A percentile compares a stretch with the other conserved stretches of the same genome.
These are phyloP conservation scores for Medicago truncatula DNA, from an alignment of 306 rosid genomes.

Conservation along the genomic window DNA sequence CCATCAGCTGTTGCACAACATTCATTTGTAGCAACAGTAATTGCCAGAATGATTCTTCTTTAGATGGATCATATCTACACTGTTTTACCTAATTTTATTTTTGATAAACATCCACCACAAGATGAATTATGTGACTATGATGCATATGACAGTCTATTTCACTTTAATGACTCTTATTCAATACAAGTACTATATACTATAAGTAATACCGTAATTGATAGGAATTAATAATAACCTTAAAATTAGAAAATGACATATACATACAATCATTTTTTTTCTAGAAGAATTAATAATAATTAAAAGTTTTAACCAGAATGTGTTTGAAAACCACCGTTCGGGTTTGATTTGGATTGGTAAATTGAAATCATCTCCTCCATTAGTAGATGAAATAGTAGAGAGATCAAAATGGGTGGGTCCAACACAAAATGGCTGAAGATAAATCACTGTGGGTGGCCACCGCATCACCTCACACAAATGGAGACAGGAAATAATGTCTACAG, in stretches of 20 bases:
- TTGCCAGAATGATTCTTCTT: too few relatives aligned
- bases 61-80: too few relatives aligned
- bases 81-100: too few relatives aligned
- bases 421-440: not conserved
- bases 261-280: not conserved
- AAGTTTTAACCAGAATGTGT: not conserved
- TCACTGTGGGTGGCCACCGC: not conserved
- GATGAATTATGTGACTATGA: too few relatives aligned
- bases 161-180: too few relatives aligned
- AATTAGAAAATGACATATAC: not conserved
- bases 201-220: too few relatives aligned
- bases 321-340: not conserved
- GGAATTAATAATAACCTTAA: too few relatives aligned
- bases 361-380: not conserved
- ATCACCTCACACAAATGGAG: not conserved
- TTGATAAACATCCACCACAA: too few relatives aligned
- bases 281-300: not conserved
- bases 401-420: not conserved
- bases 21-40: too few relatives aligned
- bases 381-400: not conserved
- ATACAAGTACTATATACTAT: too few relatives aligned
- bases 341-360: not conserved
- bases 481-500: conserved; percentile 5
- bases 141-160: too few relatives aligned
- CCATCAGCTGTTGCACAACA: too few relatives aligned